Conservation (phyloP, 495 filamentous ascomycete genomes). For the Trichocladium uniseriatum region DNA sequence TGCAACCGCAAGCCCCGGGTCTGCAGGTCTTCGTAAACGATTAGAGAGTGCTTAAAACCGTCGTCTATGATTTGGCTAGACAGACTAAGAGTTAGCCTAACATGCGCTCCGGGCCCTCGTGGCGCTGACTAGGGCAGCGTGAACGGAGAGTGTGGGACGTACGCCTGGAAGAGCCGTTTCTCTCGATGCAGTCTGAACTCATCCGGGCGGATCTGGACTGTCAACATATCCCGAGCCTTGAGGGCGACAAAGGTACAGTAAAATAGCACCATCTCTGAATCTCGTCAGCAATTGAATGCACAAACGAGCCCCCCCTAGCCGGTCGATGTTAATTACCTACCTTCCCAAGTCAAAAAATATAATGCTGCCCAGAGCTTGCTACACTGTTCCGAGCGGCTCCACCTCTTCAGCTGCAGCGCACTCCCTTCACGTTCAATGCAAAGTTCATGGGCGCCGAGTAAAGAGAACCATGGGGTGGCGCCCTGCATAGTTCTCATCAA, state of each 20-base stretch:
- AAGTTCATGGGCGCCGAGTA: constrained; percentile 41
- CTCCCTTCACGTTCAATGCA: constrained; percentile 39
- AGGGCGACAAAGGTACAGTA: constrained; percentile 67
- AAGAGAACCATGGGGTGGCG: constrained; percentile 37
- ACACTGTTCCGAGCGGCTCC: constrained; percentile 35
- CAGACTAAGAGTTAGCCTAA: neutral
- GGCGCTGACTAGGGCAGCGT: no score
- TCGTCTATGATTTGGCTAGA: constrained; percentile 63
- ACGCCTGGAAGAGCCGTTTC: constrained; percentile 62
- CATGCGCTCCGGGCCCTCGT: no score
- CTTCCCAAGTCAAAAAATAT: constrained; percentile 49
- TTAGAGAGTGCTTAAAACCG: constrained; percentile 57
- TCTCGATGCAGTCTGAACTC: constrained; percentile 58
- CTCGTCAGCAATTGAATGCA: neutral
- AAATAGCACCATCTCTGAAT: constrained; percentile 62
- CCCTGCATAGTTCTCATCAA: constrained; percentile 31
- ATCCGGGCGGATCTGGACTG: constrained; percentile 39
- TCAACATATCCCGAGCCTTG: constrained; percentile 55
- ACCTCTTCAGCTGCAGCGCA: constrained; percentile 39
- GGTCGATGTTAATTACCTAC: no score
- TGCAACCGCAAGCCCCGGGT: constrained; percentile 51
- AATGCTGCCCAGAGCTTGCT: constrained; percentile 43
- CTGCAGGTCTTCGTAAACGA: constrained; percentile 59
- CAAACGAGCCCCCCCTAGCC: no score
- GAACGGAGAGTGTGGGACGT: no score